These are phyloP conservation scores for Rhizoctonia solani DNA, from an alignment of 1,284 basidiomycete species.

Conservation along the genomic window DNA sequence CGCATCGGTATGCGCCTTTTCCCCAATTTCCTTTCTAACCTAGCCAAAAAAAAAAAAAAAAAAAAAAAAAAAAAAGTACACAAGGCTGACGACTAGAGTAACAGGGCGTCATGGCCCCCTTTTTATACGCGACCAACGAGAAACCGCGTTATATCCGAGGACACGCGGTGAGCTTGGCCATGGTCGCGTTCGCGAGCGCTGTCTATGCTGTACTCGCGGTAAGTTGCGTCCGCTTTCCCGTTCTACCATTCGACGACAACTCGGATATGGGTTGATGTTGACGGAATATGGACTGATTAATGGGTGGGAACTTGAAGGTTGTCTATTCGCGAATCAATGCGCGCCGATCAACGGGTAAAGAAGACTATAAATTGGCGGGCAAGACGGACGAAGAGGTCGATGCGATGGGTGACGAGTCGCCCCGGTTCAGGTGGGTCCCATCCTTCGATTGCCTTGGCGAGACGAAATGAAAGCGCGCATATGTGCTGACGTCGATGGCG, in stretches of 20 bases:
- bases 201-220: conserved; percentile 28
- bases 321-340: conserved; percentile 21
- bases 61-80: too few relatives aligned
- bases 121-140: conserved; percentile 35
- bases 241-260: too few relatives aligned
- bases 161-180: conserved; percentile 36
- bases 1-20: conserved; percentile 15
- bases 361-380: conserved; percentile 29
- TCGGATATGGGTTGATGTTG: too few relatives aligned
- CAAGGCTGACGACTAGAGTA: neutral
- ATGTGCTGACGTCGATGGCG: too few relatives aligned
- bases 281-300: neutral
- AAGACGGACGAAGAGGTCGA: conserved; percentile 33
- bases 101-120: conserved; percentile 38
- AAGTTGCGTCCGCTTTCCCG: neutral
- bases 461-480: too few relatives aligned
- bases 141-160: conserved; percentile 36
- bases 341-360: conserved; percentile 33
- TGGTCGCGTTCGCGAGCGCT: conserved; percentile 29
- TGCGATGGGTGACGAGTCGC: conserved; percentile 36
- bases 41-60: too few relatives aligned
- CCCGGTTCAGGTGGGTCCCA: conserved; percentile 30
- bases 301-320: neutral
- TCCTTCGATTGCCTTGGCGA: too few relatives aligned
- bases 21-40: neutral